Conservation (phyloP, 75 land plant genomes). For the Ceratopteris richardii region DNA sequence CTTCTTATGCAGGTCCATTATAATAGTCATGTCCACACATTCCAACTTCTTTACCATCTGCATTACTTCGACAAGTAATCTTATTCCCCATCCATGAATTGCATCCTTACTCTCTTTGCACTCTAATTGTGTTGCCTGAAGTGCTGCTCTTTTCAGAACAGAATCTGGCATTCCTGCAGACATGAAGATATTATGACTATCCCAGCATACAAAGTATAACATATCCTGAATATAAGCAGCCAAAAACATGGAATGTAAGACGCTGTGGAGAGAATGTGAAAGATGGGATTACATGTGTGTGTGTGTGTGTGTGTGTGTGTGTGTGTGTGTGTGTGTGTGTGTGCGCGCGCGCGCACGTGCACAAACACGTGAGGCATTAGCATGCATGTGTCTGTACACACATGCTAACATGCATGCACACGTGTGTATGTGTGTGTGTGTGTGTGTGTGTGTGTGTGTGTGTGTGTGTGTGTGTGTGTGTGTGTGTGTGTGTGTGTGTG, state of each 20-base stretch:
- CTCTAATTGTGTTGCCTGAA: conserved; percentile 29
- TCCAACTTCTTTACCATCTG: background rate
- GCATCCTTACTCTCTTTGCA: background rate
- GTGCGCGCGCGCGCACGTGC: too few relatives aligned
- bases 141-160: conserved; percentile 25
- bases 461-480: too few relatives aligned
- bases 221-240: background rate
- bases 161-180: conserved; percentile 34
- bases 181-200: background rate
- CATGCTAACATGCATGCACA: too few relatives aligned
- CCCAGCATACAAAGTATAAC: background rate
- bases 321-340: too few relatives aligned
- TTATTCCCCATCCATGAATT: background rate
- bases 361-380: background rate
- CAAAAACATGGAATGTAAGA: too few relatives aligned
- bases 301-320: too few relatives aligned
- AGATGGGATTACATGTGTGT: background rate
- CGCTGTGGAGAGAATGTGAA: too few relatives aligned
- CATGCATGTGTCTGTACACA: conserved; percentile 3
- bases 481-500: too few relatives aligned
- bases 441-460: too few relatives aligned
- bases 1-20: background rate
- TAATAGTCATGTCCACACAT: background rate
- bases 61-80: conserved; percentile 5
- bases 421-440: too few relatives aligned